These are phyloP conservation scores for Onygena corvina DNA, from an alignment of 2,329 filamentous ascomycete genomes.

Conservation along the genomic window DNA sequence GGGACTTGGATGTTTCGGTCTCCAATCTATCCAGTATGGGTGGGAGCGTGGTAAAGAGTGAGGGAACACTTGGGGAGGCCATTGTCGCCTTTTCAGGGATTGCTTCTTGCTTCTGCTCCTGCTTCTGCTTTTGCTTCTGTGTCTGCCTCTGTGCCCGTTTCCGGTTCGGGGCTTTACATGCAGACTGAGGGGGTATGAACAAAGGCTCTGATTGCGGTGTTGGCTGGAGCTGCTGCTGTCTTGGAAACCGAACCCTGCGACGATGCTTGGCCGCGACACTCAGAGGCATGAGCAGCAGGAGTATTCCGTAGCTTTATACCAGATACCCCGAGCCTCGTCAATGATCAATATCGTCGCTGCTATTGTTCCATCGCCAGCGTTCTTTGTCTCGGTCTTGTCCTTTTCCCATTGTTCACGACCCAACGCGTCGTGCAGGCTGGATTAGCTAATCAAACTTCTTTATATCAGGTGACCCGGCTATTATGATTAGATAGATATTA, in stretches of 20 bases:
- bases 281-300: slow-evolving; percentile 23
- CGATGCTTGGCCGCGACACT: slow-evolving; percentile 24
- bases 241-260: slow-evolving; percentile 31
- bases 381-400: too few species aligned
- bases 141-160: slow-evolving; percentile 5
- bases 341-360: too few species aligned
- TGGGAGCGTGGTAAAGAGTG: slow-evolving; percentile 38
- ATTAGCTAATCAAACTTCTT: too few species aligned
- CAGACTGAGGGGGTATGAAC: background rate
- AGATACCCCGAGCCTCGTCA: too few species aligned
- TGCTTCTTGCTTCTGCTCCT: background rate
- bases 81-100: slow-evolving; percentile 13
- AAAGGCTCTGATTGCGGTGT: background rate
- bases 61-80: slow-evolving; percentile 24
- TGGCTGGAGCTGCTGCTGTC: background rate
- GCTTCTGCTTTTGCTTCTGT: slow-evolving; percentile 7
- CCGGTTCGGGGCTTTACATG: background rate
- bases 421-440: too few species aligned
- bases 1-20: slow-evolving; percentile 56
- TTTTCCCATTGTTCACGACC: too few species aligned
- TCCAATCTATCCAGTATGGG: slow-evolving; percentile 52
- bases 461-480: too few species aligned
- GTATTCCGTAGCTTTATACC: too few species aligned
- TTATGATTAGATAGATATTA: too few species aligned
- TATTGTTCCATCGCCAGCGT: too few species aligned